Conservation (phyloP, 164 flowering plant species). For the Stephania cephalantha region DNA sequence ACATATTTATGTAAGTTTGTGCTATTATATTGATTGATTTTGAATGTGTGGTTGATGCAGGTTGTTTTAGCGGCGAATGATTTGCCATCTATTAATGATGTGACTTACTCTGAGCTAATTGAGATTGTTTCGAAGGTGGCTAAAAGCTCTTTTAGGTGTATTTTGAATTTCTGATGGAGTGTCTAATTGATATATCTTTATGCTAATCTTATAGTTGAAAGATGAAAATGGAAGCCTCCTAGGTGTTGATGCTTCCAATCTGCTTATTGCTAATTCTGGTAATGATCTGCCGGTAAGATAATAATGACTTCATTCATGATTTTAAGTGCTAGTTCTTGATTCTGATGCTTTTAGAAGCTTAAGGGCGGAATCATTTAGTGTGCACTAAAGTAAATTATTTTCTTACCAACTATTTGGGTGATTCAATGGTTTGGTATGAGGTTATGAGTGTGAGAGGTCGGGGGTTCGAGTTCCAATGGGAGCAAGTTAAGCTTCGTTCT, state of each 20-base stretch:
- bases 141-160: not conserved
- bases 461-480: too few relatives aligned
- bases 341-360: not conserved
- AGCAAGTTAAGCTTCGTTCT: too few relatives aligned
- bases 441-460: too few relatives aligned
- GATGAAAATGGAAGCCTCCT: conserved; percentile 69
- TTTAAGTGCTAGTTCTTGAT: not conserved
- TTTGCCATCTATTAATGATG: conserved; percentile 92
- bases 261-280: conserved; percentile 88
- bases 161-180: not conserved
- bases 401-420: too few relatives aligned
- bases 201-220: conserved; percentile 57
- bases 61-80: conserved; percentile 97
- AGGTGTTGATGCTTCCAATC: conserved; percentile 81
- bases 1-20: not conserved
- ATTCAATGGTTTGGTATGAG: too few relatives aligned
- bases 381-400: not conserved
- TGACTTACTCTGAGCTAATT: conserved; percentile 71
- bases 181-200: conserved; percentile 14
- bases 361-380: not conserved
- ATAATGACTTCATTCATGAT: not conserved
- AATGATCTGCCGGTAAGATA: conserved; percentile 93
- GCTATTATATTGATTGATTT: not conserved
- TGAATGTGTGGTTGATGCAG: conserved; percentile 31
- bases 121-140: conserved; percentile 84